phyloP scores from a whole-genome alignment of 2,329 filamentous ascomycete species.

The Diaporthe amygdali region DNA sequence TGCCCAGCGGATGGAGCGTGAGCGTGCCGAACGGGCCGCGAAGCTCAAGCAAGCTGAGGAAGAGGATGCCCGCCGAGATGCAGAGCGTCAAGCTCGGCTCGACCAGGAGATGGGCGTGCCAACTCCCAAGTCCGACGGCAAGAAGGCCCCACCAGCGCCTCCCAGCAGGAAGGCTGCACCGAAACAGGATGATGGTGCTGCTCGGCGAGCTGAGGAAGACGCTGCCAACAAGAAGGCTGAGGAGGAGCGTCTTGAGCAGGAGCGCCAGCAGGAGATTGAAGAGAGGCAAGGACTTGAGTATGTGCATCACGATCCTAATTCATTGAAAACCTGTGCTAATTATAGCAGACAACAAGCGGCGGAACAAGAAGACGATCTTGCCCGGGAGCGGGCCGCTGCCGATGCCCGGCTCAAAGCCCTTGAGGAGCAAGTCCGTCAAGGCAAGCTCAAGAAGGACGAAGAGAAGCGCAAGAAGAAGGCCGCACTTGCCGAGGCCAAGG shows the following conservation, averaged over 20 bases:
- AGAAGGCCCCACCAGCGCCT: slow-evolving; percentile 76
- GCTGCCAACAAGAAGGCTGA: slow-evolving; percentile 64
- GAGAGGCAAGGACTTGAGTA: slow-evolving; percentile 84
- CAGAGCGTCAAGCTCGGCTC: slow-evolving; percentile 83
- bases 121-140: slow-evolving; percentile 51
- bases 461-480: slow-evolving; percentile 94
- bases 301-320: slow-evolving; percentile 46
- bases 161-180: slow-evolving; percentile 75
- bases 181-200: slow-evolving; percentile 63
- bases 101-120: slow-evolving; percentile 76
- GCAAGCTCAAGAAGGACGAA: slow-evolving; percentile 95
- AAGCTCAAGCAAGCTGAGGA: slow-evolving; percentile 90
- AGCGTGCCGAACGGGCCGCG: slow-evolving; percentile 84
- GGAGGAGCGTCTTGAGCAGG: slow-evolving; percentile 68
- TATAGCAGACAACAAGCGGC: slow-evolving; percentile 70
- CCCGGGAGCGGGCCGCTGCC: slow-evolving; percentile 79
- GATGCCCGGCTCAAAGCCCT: slow-evolving; percentile 84
- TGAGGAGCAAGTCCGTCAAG: slow-evolving; percentile 91
- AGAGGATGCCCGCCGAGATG: slow-evolving; percentile 87
- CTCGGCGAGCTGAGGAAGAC: slow-evolving; percentile 64
- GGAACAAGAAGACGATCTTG: slow-evolving; percentile 80
- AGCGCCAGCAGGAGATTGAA: slow-evolving; percentile 77
- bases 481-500: slow-evolving; percentile 82
- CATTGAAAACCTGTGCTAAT: slow-evolving; percentile 34
- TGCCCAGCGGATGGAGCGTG: slow-evolving; percentile 85